Evolutionary conservation across 2,329 filamentous ascomycete species (phyloP).

Genomic region (Parafenestella ontariensis): DNA sequence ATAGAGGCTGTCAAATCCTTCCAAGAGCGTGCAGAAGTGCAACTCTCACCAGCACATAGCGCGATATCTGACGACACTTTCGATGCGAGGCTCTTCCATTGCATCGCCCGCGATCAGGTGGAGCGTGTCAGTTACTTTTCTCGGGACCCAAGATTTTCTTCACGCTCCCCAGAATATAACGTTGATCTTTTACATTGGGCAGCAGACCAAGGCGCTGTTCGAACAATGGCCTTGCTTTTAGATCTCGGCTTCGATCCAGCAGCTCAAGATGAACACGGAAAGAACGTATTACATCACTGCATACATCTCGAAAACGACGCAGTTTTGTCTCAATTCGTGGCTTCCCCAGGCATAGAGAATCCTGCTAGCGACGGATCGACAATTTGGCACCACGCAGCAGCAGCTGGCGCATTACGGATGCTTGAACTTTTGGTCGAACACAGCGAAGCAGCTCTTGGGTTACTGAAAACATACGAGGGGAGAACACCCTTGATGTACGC

Average conservation of each 20-base stretch:
- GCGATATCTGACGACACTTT: not conserved
- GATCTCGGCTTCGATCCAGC: not conserved
- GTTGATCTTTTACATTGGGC: not conserved
- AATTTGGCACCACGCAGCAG: not conserved
- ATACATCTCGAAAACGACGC: not conserved
- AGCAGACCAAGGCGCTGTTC: not conserved
- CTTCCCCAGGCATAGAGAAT: not conserved
- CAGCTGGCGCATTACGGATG: not conserved
- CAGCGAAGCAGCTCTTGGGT: not conserved
- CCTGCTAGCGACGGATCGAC: not conserved
- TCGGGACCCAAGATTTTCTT: not conserved
- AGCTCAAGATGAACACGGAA: not conserved
- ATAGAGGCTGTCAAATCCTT: not conserved
- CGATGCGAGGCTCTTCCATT: not conserved
- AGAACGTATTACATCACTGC: not conserved
- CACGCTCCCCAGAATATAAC: no score
- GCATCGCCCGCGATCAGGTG: not conserved
- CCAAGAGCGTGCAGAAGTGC: not conserved
- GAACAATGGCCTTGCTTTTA: not conserved
- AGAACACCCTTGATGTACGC: not conserved
- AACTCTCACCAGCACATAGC: not conserved
- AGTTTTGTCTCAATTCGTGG: not conserved
- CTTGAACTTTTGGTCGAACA: not conserved
- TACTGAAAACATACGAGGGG: not conserved
- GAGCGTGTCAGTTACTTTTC: not conserved